Conservation (phyloP, 768 basidiomycete species). For the Boletus coccyginus region DNA sequence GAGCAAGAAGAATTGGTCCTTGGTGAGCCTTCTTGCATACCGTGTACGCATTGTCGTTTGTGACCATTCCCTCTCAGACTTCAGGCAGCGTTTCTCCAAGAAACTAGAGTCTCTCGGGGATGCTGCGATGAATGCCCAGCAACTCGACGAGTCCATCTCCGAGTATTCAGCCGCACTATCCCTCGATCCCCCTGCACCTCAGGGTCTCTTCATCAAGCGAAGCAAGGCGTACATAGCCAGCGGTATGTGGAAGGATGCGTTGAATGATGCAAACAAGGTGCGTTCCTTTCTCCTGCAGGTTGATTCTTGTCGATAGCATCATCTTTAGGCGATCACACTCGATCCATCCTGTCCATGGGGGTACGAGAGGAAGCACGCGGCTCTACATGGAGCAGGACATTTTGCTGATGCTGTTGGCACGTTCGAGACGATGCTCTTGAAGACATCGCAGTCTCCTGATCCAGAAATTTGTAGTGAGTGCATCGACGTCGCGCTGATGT, state of each 20-base stretch:
- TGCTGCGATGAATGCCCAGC: not conserved
- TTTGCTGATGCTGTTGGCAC: not conserved
- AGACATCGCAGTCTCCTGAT: not conserved
- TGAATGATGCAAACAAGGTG: not conserved
- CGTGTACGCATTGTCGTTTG: too few species aligned
- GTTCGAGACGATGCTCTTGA: slow-evolving; percentile 3
- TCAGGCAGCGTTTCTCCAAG: not conserved
- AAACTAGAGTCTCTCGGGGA: not conserved
- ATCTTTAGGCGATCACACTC: not conserved
- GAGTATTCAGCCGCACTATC: not conserved
- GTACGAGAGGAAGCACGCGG: not conserved
- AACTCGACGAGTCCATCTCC: not conserved
- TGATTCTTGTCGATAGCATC: not conserved
- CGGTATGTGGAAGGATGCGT: not conserved
- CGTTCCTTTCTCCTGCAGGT: not conserved
- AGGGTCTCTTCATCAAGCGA: not conserved
- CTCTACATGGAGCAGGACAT: not conserved
- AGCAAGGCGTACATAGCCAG: not conserved
- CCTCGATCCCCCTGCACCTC: not conserved
- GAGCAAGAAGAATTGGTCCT: not conserved
- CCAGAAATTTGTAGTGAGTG: not conserved
- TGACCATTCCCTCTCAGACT: not conserved
- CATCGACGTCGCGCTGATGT: not conserved
- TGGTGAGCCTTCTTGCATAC: not conserved
- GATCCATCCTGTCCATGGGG: not conserved